Conservation (phyloP, 2,329 filamentous ascomycete species). For the Trichoderma guizhouense region DNA sequence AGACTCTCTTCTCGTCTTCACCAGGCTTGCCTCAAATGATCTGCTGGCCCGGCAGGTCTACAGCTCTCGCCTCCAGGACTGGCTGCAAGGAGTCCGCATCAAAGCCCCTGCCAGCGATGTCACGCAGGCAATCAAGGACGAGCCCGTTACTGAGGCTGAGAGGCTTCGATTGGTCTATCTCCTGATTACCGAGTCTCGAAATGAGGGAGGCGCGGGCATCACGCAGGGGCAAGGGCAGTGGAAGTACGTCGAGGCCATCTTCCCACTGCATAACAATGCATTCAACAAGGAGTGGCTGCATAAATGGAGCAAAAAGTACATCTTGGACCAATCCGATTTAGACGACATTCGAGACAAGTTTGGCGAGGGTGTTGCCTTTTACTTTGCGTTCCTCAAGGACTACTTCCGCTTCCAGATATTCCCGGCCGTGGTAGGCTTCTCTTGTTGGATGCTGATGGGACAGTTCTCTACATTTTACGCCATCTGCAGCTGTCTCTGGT, state of each 20-base stretch:
- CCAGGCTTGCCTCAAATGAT: constrained; percentile 71
- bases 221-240: constrained; percentile 66
- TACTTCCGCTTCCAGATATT: constrained; percentile 87
- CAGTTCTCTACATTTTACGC: constrained; percentile 82
- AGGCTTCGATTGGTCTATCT: constrained; percentile 83
- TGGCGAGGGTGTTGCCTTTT: constrained; percentile 84
- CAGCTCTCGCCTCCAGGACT: constrained; percentile 84
- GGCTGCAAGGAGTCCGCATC: constrained; percentile 83
- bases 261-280: constrained; percentile 72
- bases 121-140: constrained; percentile 61
- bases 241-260: constrained; percentile 70
- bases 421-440: constrained; percentile 73
- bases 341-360: constrained; percentile 72
- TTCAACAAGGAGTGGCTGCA: constrained; percentile 76
- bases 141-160: constrained; percentile 85
- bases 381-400: constrained; percentile 89
- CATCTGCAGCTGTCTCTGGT: constrained; percentile 77
- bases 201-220: constrained; percentile 76
- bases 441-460: constrained; percentile 77
- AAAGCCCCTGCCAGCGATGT: constrained; percentile 73
- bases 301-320: constrained; percentile 68
- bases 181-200: constrained; percentile 69
- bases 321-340: constrained; percentile 63
- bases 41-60: constrained; percentile 79
- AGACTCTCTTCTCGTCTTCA: constrained; percentile 75